A percentile compares a stretch with the other conserved stretches of the same genome.
phyloP scores from a whole-genome alignment of 345 rosid genomes.

The Euphorbia peplus region DNA sequence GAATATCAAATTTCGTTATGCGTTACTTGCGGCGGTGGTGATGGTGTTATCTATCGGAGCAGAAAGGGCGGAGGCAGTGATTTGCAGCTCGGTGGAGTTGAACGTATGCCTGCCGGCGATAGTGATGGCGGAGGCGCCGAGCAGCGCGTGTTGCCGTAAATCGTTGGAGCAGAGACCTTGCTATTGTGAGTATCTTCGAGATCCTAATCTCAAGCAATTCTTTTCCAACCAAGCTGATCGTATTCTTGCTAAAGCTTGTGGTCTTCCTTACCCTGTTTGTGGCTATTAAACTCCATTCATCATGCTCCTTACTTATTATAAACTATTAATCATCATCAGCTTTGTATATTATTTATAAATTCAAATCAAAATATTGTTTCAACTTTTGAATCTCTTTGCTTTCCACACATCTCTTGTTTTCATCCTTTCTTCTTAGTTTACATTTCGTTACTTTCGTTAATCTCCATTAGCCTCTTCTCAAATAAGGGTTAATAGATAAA shows the following conservation, averaged over 20 bases:
- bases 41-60: not conserved
- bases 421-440: too few species aligned
- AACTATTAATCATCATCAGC: too few species aligned
- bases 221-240: not conserved
- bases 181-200: not conserved
- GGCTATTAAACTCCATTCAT: not conserved
- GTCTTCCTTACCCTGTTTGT: conserved; percentile 2
- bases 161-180: conserved; percentile 5
- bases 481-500: too few species aligned
- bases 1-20: not conserved
- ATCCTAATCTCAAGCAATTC: conserved; percentile 9
- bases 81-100: not conserved
- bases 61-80: not conserved
- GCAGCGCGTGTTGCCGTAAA: not conserved
- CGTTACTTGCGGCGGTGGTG: not conserved
- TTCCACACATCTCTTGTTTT: too few species aligned
- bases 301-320: too few species aligned
- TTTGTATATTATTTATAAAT: too few species aligned
- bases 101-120: conserved; percentile 4
- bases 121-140: not conserved
- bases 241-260: not conserved
- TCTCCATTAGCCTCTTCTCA: too few species aligned
- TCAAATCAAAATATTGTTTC: too few species aligned
- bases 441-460: too few species aligned
- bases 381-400: too few species aligned